phyloP scores from a whole-genome alignment of 352 stramenopile species.

The Lagenidium giganteum region DNA sequence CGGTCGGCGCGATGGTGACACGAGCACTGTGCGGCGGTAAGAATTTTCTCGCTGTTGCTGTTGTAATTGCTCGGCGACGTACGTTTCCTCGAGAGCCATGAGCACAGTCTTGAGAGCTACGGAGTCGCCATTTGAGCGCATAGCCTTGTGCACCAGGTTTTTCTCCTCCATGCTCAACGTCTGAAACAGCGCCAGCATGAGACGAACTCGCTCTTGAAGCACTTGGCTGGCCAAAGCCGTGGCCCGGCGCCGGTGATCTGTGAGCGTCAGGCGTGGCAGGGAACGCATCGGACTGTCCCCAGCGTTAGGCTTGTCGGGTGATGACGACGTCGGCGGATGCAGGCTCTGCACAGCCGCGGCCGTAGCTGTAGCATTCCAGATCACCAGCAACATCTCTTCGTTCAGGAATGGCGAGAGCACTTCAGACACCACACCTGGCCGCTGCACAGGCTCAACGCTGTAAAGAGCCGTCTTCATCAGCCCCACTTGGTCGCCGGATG shows the following conservation, averaged over 20 bases:
- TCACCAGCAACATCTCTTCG: slow-evolving; percentile 47
- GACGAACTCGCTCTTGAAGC: slow-evolving; percentile 53
- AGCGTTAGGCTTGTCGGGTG: slow-evolving; percentile 7
- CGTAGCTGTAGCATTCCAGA: slow-evolving; percentile 60
- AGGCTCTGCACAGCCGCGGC: slow-evolving; percentile 10
- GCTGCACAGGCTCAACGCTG: slow-evolving; percentile 26
- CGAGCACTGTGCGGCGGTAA: too few species aligned
- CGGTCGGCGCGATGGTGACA: slow-evolving; percentile 1
- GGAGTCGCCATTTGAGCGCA: slow-evolving; percentile 13
- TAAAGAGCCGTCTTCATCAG: slow-evolving; percentile 17
- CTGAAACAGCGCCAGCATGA: slow-evolving; percentile 45
- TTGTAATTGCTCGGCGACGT: slow-evolving; percentile 54
- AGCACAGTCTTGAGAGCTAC: slow-evolving; percentile 35
- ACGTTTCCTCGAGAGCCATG: slow-evolving; percentile 49
- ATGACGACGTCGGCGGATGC: background rate
- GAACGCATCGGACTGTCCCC: background rate
- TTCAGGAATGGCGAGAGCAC: slow-evolving; percentile 42
- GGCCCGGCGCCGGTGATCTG: slow-evolving; percentile 21
- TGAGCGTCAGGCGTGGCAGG: background rate
- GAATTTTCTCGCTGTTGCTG: too few species aligned
- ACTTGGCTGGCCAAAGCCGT: slow-evolving; percentile 37
- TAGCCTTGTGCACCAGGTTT: slow-evolving; percentile 22
- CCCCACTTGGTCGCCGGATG: background rate
- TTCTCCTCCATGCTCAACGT: slow-evolving; percentile 50
- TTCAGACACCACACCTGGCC: slow-evolving; percentile 28